A percentile compares a stretch with the other conserved stretches of the same genome.
Evolutionary conservation across 1,139 yeast species (phyloP).

Genomic region (Kodamaea plutei): DNA sequence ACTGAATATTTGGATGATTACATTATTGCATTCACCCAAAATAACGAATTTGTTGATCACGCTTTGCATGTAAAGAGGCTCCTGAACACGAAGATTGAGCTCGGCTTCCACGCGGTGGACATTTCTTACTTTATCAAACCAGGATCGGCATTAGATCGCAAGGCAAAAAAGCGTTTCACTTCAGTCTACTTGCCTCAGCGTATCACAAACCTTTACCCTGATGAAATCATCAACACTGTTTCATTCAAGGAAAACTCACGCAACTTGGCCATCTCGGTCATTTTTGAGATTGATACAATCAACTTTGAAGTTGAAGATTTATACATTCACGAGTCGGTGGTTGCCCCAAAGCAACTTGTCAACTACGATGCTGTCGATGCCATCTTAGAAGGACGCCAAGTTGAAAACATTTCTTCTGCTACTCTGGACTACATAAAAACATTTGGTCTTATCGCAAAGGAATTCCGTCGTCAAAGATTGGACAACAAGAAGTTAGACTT

Average conservation of each 20-base stretch:
- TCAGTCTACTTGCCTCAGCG: conserved; percentile 90
- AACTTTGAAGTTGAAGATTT: conserved; percentile 73
- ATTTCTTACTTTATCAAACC: conserved; percentile 65
- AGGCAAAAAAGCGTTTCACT: conserved; percentile 85
- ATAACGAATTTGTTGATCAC: conserved; percentile 62
- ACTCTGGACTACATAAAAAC: conserved; percentile 66
- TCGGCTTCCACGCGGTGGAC: conserved; percentile 81
- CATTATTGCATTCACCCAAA: conserved; percentile 63
- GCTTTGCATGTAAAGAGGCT: conserved; percentile 72
- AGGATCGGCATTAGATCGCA: conserved; percentile 78
- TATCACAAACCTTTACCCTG: conserved; percentile 65
- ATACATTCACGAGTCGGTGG: conserved; percentile 70
- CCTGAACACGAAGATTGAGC: conserved; percentile 57
- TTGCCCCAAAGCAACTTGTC: conserved; percentile 57
- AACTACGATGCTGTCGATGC: conserved; percentile 51
- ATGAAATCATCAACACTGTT: conserved; percentile 52
- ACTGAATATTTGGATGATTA: conserved; percentile 59
- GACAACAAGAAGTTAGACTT: conserved; percentile 46
- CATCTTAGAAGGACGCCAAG: conserved; percentile 27
- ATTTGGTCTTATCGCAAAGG: conserved; percentile 60
- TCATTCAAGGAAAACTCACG: conserved; percentile 61
- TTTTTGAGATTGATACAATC: conserved; percentile 74
- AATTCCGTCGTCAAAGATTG: conserved; percentile 70
- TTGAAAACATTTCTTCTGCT: conserved; percentile 46
- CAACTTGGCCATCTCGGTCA: conserved; percentile 71